Percentiles rank a stretch among this genome's conserved stretches.
Evolutionary conservation across 306 rosid genomes (phyloP).

Genomic region (Comarum palustre): DNA sequence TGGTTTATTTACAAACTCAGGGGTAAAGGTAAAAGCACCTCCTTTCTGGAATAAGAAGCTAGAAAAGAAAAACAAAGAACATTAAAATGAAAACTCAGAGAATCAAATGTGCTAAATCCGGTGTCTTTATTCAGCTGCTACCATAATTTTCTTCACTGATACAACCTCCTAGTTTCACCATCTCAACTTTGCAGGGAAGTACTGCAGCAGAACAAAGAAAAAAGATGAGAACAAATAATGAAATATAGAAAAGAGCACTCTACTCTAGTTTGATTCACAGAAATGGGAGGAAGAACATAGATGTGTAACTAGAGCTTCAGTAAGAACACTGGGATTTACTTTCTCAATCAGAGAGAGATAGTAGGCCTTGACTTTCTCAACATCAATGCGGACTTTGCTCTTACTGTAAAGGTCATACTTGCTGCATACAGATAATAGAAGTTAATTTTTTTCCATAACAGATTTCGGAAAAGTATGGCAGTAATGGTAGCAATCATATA

Average conservation of each 20-base stretch:
- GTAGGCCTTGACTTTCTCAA: slow-evolving; percentile 31
- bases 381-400: slow-evolving; percentile 31
- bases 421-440: slow-evolving; percentile 10
- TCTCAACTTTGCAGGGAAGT: slow-evolving; percentile 31
- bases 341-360: slow-evolving; percentile 32
- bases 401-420: slow-evolving; percentile 36
- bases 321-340: slow-evolving; percentile 4
- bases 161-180: slow-evolving; percentile 23
- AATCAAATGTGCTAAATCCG: neutral
- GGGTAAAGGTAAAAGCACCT: neutral
- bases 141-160: neutral
- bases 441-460: neutral
- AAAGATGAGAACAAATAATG: neutral
- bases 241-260: no score
- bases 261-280: no score
- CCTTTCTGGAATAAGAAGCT: neutral
- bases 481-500: neutral
- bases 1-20: neutral
- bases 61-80: neutral
- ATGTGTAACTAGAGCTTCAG: no score
- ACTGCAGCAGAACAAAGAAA: slow-evolving; percentile 14
- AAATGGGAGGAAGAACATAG: neutral
- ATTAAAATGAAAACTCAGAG: neutral
- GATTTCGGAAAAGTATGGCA: neutral
- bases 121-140: slow-evolving; percentile 19